Base-by-base conservation (phyloP, 1,284 basidiomycete genomes). In the Trichosporon sp. region DNA sequence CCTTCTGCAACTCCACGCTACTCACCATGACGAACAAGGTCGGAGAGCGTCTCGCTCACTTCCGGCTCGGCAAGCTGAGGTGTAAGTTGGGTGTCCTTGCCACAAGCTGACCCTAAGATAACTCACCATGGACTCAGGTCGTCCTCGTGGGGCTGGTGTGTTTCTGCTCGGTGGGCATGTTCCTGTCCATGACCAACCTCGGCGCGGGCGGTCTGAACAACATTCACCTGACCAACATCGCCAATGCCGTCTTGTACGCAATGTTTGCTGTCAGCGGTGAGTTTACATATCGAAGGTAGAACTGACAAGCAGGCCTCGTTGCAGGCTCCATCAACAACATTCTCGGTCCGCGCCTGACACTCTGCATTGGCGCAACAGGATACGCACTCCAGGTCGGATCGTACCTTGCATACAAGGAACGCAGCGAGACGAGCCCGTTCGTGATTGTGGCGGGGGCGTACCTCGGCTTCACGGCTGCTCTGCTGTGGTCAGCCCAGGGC, bases 151-250 rank as follows among this genome's bases (percentile, higher is more conserved):
- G 84, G 73, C 82, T 85, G 34, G 85, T 84, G 38, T 83, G 82
- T 75, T 85, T 76, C 72, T 82, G 76, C 56, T 75, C 85, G n/a
- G 81, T 84, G 47, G 87, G 87, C 65, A 85, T 87, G 83, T 87
- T 85, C 82, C 84, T 83, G 66, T 86, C 86, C 34, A 77, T 86
- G 56, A 78, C 78, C 64, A 84, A 84, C 74, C 76, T 86, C 44
- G 85, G 85, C 68, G 86, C 85, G 8, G 85, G 75, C 68, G 85
- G 86, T 62, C 80, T 81, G 0, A 80, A 84, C 71, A 83, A 86
- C 70, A 75, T 84, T 65, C 72, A 80, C 13, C 82, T 64, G 18
- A 35, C 23, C n/a, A 84, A 85, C 73, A 85, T 77, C 18, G 78
- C 85, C 25, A 84, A 86, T 72, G 81, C 81, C 70, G 84, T 86